A percentile compares a stretch with the other conserved stretches of the same genome.
Conservation (phyloP, 108 stramenopile species). For the Cyclotella cryptica region DNA sequence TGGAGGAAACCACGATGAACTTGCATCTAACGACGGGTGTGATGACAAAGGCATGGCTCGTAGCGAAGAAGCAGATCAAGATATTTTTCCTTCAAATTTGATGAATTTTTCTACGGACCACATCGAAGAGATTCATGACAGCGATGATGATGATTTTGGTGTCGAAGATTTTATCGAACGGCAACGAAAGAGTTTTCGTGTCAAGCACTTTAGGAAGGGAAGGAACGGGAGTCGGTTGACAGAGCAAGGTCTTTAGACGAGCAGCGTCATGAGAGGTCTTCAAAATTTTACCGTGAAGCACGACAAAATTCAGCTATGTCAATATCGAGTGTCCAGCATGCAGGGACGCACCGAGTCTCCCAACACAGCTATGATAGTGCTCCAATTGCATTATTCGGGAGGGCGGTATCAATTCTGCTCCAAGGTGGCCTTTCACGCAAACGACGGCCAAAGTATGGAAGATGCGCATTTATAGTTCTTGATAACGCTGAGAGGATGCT, state of each 20-base stretch:
- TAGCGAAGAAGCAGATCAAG: slow-evolving; percentile 1
- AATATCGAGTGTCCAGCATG: not conserved
- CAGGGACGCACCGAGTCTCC: slow-evolving; percentile 4
- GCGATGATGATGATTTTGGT: slow-evolving; percentile 36
- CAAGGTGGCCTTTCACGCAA: slow-evolving; percentile 28
- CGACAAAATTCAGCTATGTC: slow-evolving; percentile 5
- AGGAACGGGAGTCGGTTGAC: slow-evolving; percentile 7
- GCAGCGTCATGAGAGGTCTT: not conserved
- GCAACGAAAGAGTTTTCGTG: slow-evolving; percentile 17
- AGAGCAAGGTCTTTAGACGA: not conserved
- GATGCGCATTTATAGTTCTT: slow-evolving; percentile 67
- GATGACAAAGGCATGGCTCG: not conserved
- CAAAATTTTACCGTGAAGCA: slow-evolving; percentile 6
- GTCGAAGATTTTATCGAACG: slow-evolving; percentile 45
- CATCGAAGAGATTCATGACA: slow-evolving; percentile 17
- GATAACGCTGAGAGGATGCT: slow-evolving; percentile 78
- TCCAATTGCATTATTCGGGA: slow-evolving; percentile 43
- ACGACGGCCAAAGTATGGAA: slow-evolving; percentile 4
- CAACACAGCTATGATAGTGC: slow-evolving; percentile 19
- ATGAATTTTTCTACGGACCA: not conserved
- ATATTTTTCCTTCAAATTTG: slow-evolving; percentile 3
- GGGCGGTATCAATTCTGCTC: slow-evolving; percentile 36
- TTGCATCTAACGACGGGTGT: not conserved
- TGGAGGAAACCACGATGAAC: not conserved
- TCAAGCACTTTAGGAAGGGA: slow-evolving; percentile 16